These are phyloP conservation scores for Kurtzmaniella cleridarum DNA, from an alignment of 805 yeast species.

Conservation along the genomic window DNA sequence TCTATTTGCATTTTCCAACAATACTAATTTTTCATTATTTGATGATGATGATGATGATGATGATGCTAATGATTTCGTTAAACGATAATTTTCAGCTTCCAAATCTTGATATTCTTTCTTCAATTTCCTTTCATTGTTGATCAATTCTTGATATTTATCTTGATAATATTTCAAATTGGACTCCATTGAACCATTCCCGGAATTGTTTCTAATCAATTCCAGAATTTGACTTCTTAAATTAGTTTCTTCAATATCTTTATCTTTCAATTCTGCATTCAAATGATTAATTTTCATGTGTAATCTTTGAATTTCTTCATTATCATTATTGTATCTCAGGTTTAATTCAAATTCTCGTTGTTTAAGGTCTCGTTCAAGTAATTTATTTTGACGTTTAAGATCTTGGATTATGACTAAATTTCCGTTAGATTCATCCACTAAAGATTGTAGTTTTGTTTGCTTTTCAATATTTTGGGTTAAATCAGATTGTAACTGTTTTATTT, in stretches of 20 bases:
- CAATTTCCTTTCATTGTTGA: constrained; percentile 14
- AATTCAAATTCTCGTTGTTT: no score
- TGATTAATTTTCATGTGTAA: constrained; percentile 13
- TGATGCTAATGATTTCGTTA: constrained; percentile 19
- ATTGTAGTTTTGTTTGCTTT: background rate
- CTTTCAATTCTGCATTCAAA: constrained; percentile 15
- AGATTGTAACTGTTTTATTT: constrained; percentile 4
- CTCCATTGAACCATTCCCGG: constrained; percentile 8
- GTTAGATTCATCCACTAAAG: background rate
- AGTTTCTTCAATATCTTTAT: constrained; percentile 18
- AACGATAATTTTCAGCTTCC: constrained; percentile 23
- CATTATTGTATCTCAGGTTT: background rate
- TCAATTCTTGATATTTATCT: constrained; percentile 19
- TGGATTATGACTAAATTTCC: background rate
- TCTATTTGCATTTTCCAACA: constrained; percentile 12
- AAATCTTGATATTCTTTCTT: constrained; percentile 12
- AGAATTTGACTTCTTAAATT: constrained; percentile 18
- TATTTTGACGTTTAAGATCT: background rate
- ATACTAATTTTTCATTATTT: constrained; percentile 3
- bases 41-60: background rate
- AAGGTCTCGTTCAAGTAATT: background rate
- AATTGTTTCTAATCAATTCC: constrained; percentile 14
- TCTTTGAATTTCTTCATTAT: constrained; percentile 7
- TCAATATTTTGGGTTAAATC: constrained; percentile 2
- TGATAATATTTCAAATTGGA: constrained; percentile 10